Evolutionary conservation across 2,329 filamentous ascomycete species (phyloP), one percentile per base, ranked within the genome.

Genomic region (Colletotrichum sp.): DNA sequence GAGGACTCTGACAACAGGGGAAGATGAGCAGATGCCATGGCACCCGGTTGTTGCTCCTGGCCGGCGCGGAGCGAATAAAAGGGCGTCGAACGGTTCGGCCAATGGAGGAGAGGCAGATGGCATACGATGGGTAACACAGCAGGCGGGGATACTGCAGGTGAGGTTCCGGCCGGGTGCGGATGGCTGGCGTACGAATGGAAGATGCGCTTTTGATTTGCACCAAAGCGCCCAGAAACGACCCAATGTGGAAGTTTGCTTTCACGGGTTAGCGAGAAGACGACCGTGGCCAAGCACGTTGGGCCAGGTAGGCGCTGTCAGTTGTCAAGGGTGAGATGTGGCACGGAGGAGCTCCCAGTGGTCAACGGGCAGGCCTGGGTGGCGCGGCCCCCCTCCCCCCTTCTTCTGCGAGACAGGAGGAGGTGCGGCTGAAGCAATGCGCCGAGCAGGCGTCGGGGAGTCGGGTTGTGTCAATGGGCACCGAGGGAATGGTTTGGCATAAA

Each of bases 401-500:
- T 52, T 52, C 43, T 52, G 43, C n/a, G n/a, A 52, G 59, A 28
- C 16, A 34, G 59, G 30, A 61, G 52, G 66, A 68, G 66, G 66
- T 60, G 68, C 67, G 28, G 72, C 60, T 71, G 67, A 55, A n/a
- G 52, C 32, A n/a, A 71, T 48, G 43, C 43, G 67, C 14, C n/a
- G 72, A 59, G 60, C 24, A 48, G 60, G 67, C 26, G 60, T 65
- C 26, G 21, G 60, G 36, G 32, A 43, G 36, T 34, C 26, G 57
- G 30, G 57, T 73, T 48, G n/a, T 63, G 68, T 66, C 21, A 16
- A 21, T 36, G 70, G 66, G 72, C 72, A 57, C 72, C 72, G 67
- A 43, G 59, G 72, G 59, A 48, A 26, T 66, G 72, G 72, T 74
- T 74, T 71, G 72, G 48, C 60, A 65, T 52, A 36, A 43, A 61